Conservation (phyloP, 2,329 filamentous ascomycete genomes). For the Shiraia sp. region DNA sequence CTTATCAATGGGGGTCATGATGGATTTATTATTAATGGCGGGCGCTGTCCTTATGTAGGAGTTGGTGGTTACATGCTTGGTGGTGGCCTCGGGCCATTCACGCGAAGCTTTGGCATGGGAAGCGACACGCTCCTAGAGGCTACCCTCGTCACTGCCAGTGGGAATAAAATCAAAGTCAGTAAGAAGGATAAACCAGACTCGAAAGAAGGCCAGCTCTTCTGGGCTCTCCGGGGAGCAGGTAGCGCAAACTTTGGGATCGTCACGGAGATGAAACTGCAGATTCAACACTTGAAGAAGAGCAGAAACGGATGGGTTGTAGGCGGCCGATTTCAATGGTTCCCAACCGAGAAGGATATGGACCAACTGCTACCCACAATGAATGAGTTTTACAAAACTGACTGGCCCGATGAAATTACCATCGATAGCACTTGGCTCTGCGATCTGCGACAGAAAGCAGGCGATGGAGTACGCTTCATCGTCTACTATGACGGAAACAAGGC, state of each 20-base stretch:
- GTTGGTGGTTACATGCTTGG: not conserved
- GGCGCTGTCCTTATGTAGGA: not conserved
- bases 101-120: not conserved
- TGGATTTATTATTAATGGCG: not conserved
- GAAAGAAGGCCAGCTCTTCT: not conserved
- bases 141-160: no score
- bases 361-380: no score
- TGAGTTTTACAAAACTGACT: not conserved
- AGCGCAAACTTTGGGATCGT: not conserved
- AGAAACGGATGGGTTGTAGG: no score
- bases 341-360: no score
- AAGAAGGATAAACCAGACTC: not conserved
- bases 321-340: no score
- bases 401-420: not conserved
- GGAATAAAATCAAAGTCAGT: no score
- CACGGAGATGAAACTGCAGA: not conserved
- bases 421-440: not conserved
- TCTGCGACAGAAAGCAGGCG: not conserved
- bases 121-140: no score
- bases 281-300: no score
- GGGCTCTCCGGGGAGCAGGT: not conserved
- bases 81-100: not conserved
- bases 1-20: not conserved
- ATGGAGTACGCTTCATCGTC: no score
- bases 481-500: no score